Conservation (phyloP, 306 rosid genomes). For the Gynostemma pentaphyllum region DNA sequence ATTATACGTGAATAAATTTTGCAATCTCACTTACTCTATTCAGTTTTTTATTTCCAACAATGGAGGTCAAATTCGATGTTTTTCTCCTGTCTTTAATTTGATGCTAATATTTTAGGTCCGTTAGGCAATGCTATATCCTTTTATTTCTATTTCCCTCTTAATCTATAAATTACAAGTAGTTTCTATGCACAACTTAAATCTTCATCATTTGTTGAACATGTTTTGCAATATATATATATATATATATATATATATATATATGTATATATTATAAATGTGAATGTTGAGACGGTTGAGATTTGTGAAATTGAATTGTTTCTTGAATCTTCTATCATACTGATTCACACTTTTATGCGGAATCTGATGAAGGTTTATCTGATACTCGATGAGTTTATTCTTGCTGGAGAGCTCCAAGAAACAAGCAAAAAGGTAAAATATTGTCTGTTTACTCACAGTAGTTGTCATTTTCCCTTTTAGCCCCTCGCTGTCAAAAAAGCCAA, state of each 20-base stretch:
- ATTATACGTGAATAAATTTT: not conserved
- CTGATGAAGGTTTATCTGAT: conserved; percentile 44
- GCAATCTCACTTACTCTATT: not conserved
- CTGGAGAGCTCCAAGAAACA: conserved; percentile 65
- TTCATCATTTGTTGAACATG: not conserved
- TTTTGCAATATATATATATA: no score
- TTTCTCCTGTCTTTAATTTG: not conserved
- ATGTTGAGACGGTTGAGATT: not conserved
- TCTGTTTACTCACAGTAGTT: not conserved
- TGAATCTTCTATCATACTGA: not conserved
- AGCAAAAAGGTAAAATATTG: conserved; percentile 41
- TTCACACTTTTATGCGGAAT: conserved; percentile 1
- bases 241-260: no score
- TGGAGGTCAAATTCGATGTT: not conserved
- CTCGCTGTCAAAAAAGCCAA: not conserved
- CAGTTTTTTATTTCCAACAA: not conserved
- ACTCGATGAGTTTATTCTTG: conserved; percentile 53
- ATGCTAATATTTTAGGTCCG: not conserved
- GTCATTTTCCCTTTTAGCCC: not conserved
- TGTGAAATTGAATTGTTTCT: no score
- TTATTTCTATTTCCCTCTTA: not conserved
- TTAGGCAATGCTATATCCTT: not conserved
- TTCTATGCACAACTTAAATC: not conserved
- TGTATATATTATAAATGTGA: no score
- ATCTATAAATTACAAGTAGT: no score